Percentiles rank a stretch among this genome's conserved stretches.
phyloP scores from a whole-genome alignment of 192 early-diverging fungal species.

The Thoreauomyces humboldtii region DNA sequence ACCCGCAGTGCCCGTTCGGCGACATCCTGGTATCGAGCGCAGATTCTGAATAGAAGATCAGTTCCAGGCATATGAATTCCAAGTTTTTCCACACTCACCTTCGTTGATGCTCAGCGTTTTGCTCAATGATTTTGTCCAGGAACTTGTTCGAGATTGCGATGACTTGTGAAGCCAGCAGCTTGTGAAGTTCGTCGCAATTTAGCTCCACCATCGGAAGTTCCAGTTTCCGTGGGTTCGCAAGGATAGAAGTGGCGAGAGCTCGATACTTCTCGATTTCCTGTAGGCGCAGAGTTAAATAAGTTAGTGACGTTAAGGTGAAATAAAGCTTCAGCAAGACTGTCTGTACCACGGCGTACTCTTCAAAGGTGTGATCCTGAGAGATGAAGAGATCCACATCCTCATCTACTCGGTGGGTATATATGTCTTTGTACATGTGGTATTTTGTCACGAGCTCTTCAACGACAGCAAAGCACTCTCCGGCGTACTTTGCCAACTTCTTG shows the following conservation, averaged over 20 bases:
- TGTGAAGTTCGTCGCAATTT: constrained; percentile 52
- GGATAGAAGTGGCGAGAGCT: constrained; percentile 35
- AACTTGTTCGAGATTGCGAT: constrained; percentile 45
- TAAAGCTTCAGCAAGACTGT: no score
- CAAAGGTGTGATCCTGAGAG: constrained; percentile 46
- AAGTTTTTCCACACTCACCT: constrained; percentile 24
- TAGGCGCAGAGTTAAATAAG: background rate
- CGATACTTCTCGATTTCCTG: constrained; percentile 57
- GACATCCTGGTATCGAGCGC: constrained; percentile 51
- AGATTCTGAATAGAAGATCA: constrained; percentile 42
- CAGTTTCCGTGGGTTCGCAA: constrained; percentile 36
- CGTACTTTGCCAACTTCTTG: constrained; percentile 33
- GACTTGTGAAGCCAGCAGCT: constrained; percentile 37
- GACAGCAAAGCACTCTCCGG: constrained; percentile 43
- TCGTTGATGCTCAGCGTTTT: constrained; percentile 50
- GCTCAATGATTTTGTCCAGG: constrained; percentile 47
- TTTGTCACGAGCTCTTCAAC: constrained; percentile 41
- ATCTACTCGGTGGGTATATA: constrained; percentile 39
- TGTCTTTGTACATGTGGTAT: constrained; percentile 44
- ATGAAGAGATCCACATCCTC: constrained; percentile 41
- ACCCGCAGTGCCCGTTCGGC: constrained; percentile 47
- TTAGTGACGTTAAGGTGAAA: no score
- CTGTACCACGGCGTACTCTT: constrained; percentile 47
- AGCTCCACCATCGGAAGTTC: constrained; percentile 56
- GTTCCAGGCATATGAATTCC: background rate